Evolutionary conservation across 129 eudicot species (phyloP).

Genomic region (Oenanthe sinensis): DNA sequence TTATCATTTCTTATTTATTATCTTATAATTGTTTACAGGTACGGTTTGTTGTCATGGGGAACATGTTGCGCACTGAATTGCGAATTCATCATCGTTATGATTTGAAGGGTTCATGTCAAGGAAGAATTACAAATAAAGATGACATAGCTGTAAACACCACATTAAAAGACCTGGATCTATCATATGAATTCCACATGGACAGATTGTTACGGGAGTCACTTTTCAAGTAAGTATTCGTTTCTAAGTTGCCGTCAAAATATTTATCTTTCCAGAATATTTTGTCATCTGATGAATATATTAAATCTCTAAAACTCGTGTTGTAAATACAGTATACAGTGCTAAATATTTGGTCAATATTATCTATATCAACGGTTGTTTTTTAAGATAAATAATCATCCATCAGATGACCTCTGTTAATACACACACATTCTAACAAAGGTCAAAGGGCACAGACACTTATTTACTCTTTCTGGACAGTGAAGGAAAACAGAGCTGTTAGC

Average conservation of each 20-base stretch:
- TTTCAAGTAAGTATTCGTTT: slow-evolving; percentile 50
- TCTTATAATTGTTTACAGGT: slow-evolving; percentile 38
- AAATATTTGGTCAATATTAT: too few relatives aligned
- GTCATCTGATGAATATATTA: neutral
- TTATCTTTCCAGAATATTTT: neutral
- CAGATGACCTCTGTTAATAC: too few relatives aligned
- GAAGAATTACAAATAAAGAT: slow-evolving; percentile 74
- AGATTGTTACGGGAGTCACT: slow-evolving; percentile 71
- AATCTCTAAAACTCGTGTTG: neutral
- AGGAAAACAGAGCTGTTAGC: too few relatives aligned
- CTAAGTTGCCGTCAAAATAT: neutral
- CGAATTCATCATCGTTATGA: slow-evolving; percentile 87
- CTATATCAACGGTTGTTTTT: too few relatives aligned
- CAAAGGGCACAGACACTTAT: too few relatives aligned
- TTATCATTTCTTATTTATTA: neutral
- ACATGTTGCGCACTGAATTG: slow-evolving; percentile 90
- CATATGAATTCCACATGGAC: slow-evolving; percentile 87
- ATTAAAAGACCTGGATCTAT: slow-evolving; percentile 81
- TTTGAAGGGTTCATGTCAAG: slow-evolving; percentile 85
- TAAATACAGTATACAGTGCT: neutral
- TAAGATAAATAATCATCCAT: too few relatives aligned
- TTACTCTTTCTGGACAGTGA: too few relatives aligned
- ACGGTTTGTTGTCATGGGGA: slow-evolving; percentile 96
- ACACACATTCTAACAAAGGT: too few relatives aligned
- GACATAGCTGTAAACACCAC: slow-evolving; percentile 57